phyloP scores from a whole-genome alignment of 202 grass and related monocot genomes.

The Zoysia matrella region DNA sequence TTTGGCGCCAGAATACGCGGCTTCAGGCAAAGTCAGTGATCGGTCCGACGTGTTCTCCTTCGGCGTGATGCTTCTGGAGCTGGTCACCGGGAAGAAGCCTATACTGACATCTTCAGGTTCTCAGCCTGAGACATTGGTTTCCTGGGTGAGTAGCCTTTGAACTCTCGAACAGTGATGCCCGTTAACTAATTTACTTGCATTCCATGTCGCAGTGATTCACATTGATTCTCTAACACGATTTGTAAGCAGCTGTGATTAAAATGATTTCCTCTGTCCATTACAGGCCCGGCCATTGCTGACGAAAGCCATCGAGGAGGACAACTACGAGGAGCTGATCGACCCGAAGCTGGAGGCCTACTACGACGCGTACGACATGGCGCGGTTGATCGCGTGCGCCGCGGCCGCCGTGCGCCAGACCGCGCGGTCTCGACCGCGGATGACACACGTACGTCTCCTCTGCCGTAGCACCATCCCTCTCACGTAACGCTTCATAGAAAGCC shows the following conservation, averaged over 20 bases:
- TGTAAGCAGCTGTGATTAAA: neutral
- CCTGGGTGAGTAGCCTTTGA: conserved; percentile 54
- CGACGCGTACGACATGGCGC: conserved; percentile 78
- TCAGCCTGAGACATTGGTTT: conserved; percentile 56
- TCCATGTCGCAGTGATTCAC: neutral
- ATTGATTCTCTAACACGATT: no score
- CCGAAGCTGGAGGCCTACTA: conserved; percentile 56
- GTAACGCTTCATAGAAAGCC: neutral
- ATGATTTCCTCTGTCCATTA: neutral
- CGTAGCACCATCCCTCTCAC: neutral
- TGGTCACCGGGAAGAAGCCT: conserved; percentile 79
- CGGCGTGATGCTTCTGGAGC: conserved; percentile 87
- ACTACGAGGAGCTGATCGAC: conserved; percentile 75
- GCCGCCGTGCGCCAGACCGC: conserved; percentile 74
- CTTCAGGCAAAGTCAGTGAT: conserved; percentile 74
- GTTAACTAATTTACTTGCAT: neutral
- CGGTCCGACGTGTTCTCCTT: conserved; percentile 88
- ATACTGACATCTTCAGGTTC: conserved; percentile 45
- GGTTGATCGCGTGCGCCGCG: conserved; percentile 74
- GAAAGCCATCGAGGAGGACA: conserved; percentile 59
- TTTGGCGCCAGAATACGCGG: conserved; percentile 73
- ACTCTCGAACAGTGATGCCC: neutral
- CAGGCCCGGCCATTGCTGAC: conserved; percentile 73
- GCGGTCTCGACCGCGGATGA: conserved; percentile 62
- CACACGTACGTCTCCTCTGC: conserved; percentile 38